Evolutionary conservation across 1,284 basidiomycete genomes (phyloP).

Genomic region (Ganoderma lingzhi): DNA sequence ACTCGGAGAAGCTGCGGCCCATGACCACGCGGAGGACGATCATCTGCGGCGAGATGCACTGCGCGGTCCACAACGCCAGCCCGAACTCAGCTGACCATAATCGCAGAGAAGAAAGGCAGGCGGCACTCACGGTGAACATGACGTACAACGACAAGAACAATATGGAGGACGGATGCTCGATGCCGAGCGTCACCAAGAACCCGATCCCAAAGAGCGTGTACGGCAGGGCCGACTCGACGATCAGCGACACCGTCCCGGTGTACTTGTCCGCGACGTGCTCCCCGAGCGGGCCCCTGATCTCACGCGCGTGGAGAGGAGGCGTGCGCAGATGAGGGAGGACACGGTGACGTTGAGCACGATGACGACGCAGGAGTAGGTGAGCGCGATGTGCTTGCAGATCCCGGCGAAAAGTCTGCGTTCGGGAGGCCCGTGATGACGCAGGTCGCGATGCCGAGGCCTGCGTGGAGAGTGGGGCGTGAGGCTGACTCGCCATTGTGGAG

Average conservation of each 20-base stretch:
- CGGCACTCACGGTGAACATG: constrained; percentile 32
- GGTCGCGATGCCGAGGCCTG: constrained; percentile 19
- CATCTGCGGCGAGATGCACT: constrained; percentile 29
- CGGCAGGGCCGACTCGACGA: constrained; percentile 25
- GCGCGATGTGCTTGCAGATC: background rate
- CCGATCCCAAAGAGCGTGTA: constrained; percentile 25
- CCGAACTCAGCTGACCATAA: too few relatives aligned
- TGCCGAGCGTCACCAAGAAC: constrained; percentile 23
- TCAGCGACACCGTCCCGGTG: constrained; percentile 18
- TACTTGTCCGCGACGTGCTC: constrained; percentile 15
- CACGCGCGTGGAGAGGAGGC: constrained; percentile 6
- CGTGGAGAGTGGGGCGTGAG: background rate
- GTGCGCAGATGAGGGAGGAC: constrained; percentile 14
- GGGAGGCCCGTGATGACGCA: constrained; percentile 17
- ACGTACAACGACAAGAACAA: constrained; percentile 29
- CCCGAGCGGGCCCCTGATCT: constrained; percentile 1
- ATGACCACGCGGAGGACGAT: constrained; percentile 31
- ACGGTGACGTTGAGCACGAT: constrained; percentile 19
- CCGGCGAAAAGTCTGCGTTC: constrained; percentile 18
- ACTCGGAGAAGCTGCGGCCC: constrained; percentile 23
- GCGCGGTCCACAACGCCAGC: background rate
- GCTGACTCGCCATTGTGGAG: background rate
- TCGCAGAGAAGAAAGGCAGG: background rate
- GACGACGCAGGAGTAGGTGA: constrained; percentile 12
- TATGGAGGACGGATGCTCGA: constrained; percentile 21